Percentiles rank a stretch among this genome's conserved stretches.
phyloP scores from a whole-genome alignment of 2,329 filamentous ascomycete species.

The Xylariales sp. region DNA sequence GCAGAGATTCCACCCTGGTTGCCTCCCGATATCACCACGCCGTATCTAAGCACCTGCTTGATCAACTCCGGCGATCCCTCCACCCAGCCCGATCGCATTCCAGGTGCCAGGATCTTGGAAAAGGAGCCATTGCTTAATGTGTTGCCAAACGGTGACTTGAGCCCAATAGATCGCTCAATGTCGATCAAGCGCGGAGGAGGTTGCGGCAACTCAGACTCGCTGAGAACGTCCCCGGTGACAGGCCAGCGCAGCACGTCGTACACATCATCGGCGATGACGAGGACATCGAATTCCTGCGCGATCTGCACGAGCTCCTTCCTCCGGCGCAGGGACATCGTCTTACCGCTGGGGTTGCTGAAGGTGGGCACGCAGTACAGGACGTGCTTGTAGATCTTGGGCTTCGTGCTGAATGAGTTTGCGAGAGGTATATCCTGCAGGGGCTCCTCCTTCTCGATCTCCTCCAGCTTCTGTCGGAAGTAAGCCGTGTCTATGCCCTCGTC shows the following conservation, averaged over 20 bases:
- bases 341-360: constrained; percentile 83
- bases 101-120: constrained; percentile 59
- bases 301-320: constrained; percentile 66
- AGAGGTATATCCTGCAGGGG: neutral
- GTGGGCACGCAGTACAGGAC: constrained; percentile 86
- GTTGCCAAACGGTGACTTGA: constrained; percentile 52
- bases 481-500: neutral
- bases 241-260: constrained; percentile 8
- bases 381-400: constrained; percentile 56
- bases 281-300: constrained; percentile 64
- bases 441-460: neutral
- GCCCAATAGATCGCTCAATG: constrained; percentile 52
- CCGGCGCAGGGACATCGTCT: constrained; percentile 70
- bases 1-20: constrained; percentile 21
- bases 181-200: constrained; percentile 53
- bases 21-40: neutral
- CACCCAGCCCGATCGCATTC: constrained; percentile 4
- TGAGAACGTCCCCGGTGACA: neutral
- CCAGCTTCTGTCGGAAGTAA: neutral
- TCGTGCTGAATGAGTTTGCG: constrained; percentile 48
- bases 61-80: constrained; percentile 40
- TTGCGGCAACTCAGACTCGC: neutral
- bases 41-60: constrained; percentile 5
- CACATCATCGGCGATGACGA: constrained; percentile 6
- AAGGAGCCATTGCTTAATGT: constrained; percentile 63